phyloP scores from a whole-genome alignment of 257 asterid genomes.

The Solanum lignicaule region DNA sequence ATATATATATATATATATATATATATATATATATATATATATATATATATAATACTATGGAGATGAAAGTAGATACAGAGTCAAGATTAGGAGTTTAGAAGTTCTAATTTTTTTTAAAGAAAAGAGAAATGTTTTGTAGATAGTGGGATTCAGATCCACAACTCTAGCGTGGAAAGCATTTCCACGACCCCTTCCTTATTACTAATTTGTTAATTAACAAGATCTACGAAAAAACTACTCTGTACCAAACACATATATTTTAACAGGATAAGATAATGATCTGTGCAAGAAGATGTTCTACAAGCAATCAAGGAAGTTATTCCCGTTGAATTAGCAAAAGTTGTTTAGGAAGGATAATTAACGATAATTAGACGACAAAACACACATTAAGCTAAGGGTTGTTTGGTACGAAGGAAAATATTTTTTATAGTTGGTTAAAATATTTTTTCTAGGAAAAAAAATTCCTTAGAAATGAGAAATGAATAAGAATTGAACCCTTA shows the following conservation, averaged over 20 bases:
- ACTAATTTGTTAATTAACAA: accelerated
- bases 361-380: not conserved
- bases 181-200: no score
- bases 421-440: not conserved
- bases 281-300: not conserved
- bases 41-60: no score
- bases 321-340: not conserved
- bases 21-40: no score
- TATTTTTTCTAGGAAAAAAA: not conserved
- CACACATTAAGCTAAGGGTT: not conserved
- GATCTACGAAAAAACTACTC: not conserved
- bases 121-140: not conserved
- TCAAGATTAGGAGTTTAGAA: not conserved
- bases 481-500: not conserved
- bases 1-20: no score
- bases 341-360: not conserved
- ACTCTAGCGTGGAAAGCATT: no score
- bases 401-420: not conserved
- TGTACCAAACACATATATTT: not conserved
- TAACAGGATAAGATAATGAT: not conserved
- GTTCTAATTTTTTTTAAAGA: not conserved
- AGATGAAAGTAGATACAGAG: no score
- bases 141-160: not conserved
- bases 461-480: not conserved
- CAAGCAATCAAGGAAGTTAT: not conserved